phyloP scores from a whole-genome alignment of 306 rosid species.

The Abrus precatorius region DNA sequence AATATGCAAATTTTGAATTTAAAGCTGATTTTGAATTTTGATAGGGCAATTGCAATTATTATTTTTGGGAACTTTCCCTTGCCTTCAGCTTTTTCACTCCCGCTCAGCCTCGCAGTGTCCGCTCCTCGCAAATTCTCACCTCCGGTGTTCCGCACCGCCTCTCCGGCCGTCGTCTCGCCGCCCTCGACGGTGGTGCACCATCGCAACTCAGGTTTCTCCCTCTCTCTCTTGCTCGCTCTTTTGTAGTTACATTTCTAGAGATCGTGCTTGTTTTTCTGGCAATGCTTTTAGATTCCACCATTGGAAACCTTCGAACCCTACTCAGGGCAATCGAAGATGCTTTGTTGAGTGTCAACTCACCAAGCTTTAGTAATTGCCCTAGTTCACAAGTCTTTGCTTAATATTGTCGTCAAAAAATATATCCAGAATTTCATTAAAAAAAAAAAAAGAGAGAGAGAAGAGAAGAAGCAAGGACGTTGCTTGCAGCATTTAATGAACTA shows the following conservation, averaged over 20 bases:
- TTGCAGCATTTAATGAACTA: not conserved
- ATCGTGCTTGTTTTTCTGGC: not conserved
- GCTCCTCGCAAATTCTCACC: not conserved
- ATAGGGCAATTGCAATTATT: not conserved
- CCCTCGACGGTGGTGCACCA: not conserved
- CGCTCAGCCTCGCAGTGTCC: not conserved
- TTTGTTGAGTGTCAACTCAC: constrained; percentile 17
- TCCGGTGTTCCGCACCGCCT: not conserved
- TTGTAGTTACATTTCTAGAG: not conserved
- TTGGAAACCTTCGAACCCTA: constrained; percentile 32
- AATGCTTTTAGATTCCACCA: not conserved
- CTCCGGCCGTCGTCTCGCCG: not conserved
- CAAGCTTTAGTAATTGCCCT: constrained; percentile 26
- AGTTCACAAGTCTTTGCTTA: not conserved
- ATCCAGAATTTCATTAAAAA: not conserved
- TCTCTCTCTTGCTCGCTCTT: not conserved
- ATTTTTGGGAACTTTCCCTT: not conserved
- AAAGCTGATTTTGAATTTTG: too few relatives aligned
- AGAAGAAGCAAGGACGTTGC: not conserved
- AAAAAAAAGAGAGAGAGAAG: not conserved
- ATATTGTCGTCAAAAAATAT: not conserved
- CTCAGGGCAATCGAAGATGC: not conserved
- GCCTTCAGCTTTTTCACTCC: not conserved
- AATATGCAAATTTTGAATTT: too few relatives aligned
- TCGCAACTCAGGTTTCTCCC: not conserved